phyloP scores from a whole-genome alignment of 306 rosid genomes.

The Canavalia ensiformis region DNA sequence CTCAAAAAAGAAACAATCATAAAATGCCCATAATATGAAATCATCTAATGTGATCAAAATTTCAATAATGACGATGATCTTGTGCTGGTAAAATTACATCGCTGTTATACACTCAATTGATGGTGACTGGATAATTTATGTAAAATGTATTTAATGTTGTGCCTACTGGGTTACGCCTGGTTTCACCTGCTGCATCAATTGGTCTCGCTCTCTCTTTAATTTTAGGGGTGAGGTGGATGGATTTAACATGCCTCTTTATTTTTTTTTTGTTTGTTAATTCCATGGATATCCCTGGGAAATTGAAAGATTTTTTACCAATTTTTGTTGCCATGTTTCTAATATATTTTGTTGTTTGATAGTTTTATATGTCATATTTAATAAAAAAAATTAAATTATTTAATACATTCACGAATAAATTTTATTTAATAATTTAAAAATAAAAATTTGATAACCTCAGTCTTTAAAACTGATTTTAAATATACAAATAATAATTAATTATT shows the following conservation, averaged over 20 bases:
- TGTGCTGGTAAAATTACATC: not conserved
- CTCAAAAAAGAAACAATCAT: not conserved
- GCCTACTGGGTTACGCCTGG: slow-evolving; percentile 1
- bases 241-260: not conserved
- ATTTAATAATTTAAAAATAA: not conserved
- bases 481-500: too few relatives aligned
- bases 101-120: not conserved
- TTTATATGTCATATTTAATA: not conserved
- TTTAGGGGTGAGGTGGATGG: not conserved
- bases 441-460: too few relatives aligned
- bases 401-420: not conserved
- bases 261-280: not conserved
- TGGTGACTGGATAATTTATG: not conserved
- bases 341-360: not conserved
- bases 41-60: not conserved
- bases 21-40: not conserved
- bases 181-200: slow-evolving; percentile 1
- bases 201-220: not conserved
- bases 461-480: too few relatives aligned
- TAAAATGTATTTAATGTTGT: slow-evolving; percentile 1
- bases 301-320: too few relatives aligned
- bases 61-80: not conserved
- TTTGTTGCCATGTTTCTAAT: too few relatives aligned
- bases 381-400: not conserved
- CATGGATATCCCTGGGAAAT: not conserved